phyloP scores from a whole-genome alignment of 2,329 filamentous ascomycete species.

The Gliomastix tumulicola region DNA sequence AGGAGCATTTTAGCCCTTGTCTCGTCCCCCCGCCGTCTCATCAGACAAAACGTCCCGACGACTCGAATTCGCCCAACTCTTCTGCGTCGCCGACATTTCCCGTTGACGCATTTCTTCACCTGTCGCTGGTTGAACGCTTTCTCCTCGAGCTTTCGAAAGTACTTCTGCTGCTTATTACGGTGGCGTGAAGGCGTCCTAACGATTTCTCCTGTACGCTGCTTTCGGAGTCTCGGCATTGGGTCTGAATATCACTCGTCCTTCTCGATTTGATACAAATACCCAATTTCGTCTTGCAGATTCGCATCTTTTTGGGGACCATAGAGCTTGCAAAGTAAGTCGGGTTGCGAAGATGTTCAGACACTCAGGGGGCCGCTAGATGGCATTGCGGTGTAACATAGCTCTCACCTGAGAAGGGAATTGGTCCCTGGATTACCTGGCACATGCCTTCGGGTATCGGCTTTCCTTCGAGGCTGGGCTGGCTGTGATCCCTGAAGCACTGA shows the following conservation, averaged over 20 bases:
- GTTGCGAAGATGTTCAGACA: no score
- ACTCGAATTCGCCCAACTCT: no score
- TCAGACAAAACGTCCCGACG: conserved; percentile 29
- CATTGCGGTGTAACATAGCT: no score
- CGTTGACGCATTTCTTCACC: no score
- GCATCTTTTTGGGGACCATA: conserved; percentile 10
- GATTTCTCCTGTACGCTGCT: conserved; percentile 26
- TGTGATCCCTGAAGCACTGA: no score
- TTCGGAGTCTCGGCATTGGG: conserved; percentile 27
- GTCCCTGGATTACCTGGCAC: no score
- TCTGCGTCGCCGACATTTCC: no score
- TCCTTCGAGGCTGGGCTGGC: no score
- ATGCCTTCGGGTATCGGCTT: no score
- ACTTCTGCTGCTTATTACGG: conserved; percentile 22
- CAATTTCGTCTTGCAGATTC: conserved; percentile 18
- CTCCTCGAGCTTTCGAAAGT: conserved; percentile 14
- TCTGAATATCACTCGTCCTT: conserved; percentile 22
- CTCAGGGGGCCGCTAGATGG: no score
- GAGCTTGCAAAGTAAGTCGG: no score
- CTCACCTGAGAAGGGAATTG: no score
- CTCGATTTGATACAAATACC: conserved; percentile 22
- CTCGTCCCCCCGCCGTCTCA: conserved; percentile 32
- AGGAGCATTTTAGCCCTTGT: conserved; percentile 29
- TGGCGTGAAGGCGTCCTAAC: conserved; percentile 33
- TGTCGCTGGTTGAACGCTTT: background rate